These are phyloP conservation scores for Hericium erinaceus DNA, from an alignment of 768 basidiomycete species.

Conservation along the genomic window DNA sequence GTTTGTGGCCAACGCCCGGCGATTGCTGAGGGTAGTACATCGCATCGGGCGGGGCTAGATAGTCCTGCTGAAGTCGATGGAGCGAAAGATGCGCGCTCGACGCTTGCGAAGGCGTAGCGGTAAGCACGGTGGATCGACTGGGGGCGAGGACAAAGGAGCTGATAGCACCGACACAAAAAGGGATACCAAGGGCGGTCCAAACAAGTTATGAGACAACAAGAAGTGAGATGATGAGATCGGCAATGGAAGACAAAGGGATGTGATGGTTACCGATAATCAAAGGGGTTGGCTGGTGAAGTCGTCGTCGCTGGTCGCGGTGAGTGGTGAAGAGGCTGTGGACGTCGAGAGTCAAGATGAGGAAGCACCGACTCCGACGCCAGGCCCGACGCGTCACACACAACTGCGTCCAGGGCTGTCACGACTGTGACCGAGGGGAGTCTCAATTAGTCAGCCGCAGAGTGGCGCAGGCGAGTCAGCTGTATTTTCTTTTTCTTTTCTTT, in stretches of 20 bases:
- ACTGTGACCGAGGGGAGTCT: background rate
- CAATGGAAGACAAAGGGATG: background rate
- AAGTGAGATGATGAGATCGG: background rate
- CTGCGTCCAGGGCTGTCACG: background rate
- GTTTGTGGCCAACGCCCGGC: conserved; percentile 70
- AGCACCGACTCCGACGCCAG: background rate
- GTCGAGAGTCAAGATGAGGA: background rate
- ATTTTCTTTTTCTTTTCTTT: too few species aligned
- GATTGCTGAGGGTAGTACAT: conserved; percentile 87
- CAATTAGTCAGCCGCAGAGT: too few species aligned
- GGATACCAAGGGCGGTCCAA: background rate
- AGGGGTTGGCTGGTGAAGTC: too few species aligned
- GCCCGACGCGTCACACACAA: background rate
- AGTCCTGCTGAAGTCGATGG: conserved; percentile 10
- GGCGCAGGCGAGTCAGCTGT: too few species aligned
- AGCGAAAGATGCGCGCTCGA: background rate
- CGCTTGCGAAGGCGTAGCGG: background rate
- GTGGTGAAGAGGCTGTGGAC: background rate
- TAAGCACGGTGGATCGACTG: background rate
- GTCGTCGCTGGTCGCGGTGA: background rate
- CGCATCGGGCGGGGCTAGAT: conserved; percentile 26
- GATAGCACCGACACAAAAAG: background rate
- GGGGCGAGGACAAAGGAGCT: background rate
- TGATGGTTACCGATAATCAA: too few species aligned
- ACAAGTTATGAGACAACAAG: background rate